These are phyloP conservation scores for Gloeophyllum trabeum DNA, from an alignment of 768 basidiomycete species.

Conservation along the genomic window DNA sequence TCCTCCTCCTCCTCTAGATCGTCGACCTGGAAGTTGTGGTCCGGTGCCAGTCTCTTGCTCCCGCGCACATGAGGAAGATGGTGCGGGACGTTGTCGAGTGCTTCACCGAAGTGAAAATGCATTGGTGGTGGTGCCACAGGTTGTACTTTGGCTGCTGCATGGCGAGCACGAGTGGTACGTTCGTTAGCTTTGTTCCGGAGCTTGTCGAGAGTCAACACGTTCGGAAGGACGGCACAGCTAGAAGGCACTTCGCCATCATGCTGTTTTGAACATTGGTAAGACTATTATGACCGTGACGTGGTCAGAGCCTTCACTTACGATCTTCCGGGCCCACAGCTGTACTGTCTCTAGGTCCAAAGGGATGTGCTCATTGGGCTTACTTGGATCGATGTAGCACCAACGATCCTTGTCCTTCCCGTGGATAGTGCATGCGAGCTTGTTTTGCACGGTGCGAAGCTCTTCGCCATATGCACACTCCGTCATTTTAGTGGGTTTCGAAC, in stretches of 20 bases:
- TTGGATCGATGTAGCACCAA: neutral
- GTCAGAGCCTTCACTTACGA: neutral
- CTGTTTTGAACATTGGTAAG: neutral
- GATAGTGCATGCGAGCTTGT: neutral
- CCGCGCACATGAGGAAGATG: neutral
- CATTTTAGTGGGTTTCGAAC: neutral
- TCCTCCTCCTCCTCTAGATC: neutral
- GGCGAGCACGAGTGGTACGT: neutral
- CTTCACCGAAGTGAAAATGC: neutral
- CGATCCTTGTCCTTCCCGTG: neutral
- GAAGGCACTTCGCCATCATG: neutral
- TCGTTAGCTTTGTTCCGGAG: neutral
- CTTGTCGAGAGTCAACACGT: neutral
- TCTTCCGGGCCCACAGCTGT: neutral
- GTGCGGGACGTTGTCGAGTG: neutral
- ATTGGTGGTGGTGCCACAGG: neutral
- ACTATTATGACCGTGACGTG: neutral
- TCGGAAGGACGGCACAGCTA: neutral
- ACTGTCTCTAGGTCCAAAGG: neutral
- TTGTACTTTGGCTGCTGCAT: neutral
- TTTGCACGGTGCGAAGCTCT: neutral
- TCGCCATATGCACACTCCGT: neutral
- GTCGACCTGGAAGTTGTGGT: neutral
- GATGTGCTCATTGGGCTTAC: neutral
- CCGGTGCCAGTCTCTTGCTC: neutral